These are phyloP conservation scores for Pythium chondricola DNA, from an alignment of 352 stramenopile genomes.

Conservation along the genomic window DNA sequence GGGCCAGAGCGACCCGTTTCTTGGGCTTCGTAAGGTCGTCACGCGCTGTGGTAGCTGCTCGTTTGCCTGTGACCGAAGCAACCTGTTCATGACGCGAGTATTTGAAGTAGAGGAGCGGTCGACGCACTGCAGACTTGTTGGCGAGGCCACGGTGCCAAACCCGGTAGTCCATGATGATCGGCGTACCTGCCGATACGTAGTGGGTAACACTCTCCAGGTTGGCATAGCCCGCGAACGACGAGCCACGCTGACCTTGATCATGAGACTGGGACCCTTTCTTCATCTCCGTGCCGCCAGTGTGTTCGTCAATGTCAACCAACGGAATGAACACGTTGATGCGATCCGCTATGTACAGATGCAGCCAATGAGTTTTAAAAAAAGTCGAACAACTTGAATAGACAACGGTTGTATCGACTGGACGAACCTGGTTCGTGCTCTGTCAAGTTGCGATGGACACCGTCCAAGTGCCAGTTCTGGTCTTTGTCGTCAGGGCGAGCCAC, in stretches of 20 bases:
- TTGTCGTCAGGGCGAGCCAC: constrained; percentile 48
- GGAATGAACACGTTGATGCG: constrained; percentile 74
- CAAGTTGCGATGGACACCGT: constrained; percentile 59
- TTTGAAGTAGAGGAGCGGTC: constrained; percentile 71
- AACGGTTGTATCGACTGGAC: background rate
- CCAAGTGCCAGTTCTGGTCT: constrained; percentile 78
- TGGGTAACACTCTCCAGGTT: constrained; percentile 48
- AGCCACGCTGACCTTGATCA: constrained; percentile 21
- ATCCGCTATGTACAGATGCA: too few species aligned
- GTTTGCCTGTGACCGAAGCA: background rate
- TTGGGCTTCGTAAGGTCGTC: too few species aligned
- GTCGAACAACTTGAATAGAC: background rate
- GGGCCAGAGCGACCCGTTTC: too few species aligned
- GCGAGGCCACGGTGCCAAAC: constrained; percentile 65
- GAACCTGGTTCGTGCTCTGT: constrained; percentile 44
- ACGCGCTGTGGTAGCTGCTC: too few species aligned
- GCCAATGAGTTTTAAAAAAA: too few species aligned
- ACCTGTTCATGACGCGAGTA: constrained; percentile 23
- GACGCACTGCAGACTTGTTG: constrained; percentile 29
- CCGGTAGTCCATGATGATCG: constrained; percentile 72
- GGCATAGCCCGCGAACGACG: constrained; percentile 42
- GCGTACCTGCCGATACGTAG: constrained; percentile 44
- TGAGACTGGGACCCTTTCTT: constrained; percentile 52
- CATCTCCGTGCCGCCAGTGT: constrained; percentile 64
- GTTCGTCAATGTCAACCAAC: constrained; percentile 39